Percentiles rank a stretch among this genome's conserved stretches.
Evolutionary conservation across 2,329 filamentous ascomycete species (phyloP).

Genomic region (Fonsecaea multimorphosa): DNA sequence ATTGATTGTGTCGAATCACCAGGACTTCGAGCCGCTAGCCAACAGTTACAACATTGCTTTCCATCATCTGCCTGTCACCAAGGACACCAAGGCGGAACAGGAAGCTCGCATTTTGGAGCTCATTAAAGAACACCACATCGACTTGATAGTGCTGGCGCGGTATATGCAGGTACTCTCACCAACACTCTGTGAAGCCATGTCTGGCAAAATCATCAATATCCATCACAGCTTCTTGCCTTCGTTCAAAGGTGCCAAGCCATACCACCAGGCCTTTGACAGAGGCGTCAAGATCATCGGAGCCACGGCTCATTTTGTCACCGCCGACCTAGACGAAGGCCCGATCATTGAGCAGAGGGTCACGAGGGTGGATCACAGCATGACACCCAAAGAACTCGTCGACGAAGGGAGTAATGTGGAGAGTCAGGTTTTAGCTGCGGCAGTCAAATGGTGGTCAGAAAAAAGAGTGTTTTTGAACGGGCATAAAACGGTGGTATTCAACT

Average conservation of each 20-base stretch:
- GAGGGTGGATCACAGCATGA: slow-evolving; percentile 77
- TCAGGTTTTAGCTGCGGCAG: slow-evolving; percentile 78
- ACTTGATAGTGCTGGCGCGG: slow-evolving; percentile 79
- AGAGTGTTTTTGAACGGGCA: slow-evolving; percentile 77
- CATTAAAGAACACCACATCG: slow-evolving; percentile 70
- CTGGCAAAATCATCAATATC: slow-evolving; percentile 88
- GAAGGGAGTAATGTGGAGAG: slow-evolving; percentile 85
- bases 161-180: slow-evolving; percentile 89
- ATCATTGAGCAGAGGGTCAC: slow-evolving; percentile 86
- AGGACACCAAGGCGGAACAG: slow-evolving; percentile 77
- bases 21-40: slow-evolving; percentile 72
- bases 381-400: slow-evolving; percentile 75
- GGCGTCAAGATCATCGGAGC: slow-evolving; percentile 89
- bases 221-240: slow-evolving; percentile 85
- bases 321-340: slow-evolving; percentile 82
- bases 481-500: slow-evolving; percentile 80
- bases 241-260: slow-evolving; percentile 88
- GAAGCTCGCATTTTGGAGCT: slow-evolving; percentile 74
- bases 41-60: slow-evolving; percentile 78
- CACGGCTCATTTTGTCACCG: slow-evolving; percentile 84
- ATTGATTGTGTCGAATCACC: slow-evolving; percentile 81
- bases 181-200: slow-evolving; percentile 76
- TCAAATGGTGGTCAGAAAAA: slow-evolving; percentile 82
- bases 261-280: slow-evolving; percentile 84
- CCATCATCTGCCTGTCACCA: slow-evolving; percentile 78